These are phyloP conservation scores for Physocladia obscura DNA, from an alignment of 192 early-diverging fungal genomes.

Conservation along the genomic window DNA sequence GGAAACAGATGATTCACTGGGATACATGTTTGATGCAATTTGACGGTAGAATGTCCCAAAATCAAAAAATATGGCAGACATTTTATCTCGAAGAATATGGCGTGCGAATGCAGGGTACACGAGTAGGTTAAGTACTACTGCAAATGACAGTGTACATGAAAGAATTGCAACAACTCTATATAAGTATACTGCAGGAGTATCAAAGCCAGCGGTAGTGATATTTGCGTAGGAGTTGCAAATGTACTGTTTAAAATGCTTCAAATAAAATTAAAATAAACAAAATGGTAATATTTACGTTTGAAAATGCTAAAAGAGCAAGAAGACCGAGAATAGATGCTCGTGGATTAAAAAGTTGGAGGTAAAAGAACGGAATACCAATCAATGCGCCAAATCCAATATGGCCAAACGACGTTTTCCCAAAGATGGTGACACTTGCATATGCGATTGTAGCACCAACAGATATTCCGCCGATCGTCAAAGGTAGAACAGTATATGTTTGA, in stretches of 20 bases:
- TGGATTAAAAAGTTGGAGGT: conserved; percentile 6
- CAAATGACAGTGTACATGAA: conserved; percentile 2
- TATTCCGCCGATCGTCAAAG: conserved; percentile 2
- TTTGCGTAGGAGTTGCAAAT: conserved; percentile 17
- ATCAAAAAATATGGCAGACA: conserved; percentile 4
- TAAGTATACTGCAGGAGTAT: conserved; percentile 9
- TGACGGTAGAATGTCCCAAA: conserved; percentile 17
- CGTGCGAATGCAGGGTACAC: conserved; percentile 23
- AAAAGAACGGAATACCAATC: conserved; percentile 10
- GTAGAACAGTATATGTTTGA: conserved; percentile 19
- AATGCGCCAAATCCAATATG: background rate
- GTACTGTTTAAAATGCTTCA: background rate
- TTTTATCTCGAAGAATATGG: background rate
- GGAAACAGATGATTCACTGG: background rate
- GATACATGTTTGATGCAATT: background rate
- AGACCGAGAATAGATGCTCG: background rate
- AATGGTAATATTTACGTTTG: conserved; percentile 2
- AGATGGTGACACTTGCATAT: conserved; percentile 1
- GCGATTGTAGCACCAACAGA: background rate
- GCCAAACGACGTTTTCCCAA: conserved; percentile 4
- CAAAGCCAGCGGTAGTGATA: conserved; percentile 7
- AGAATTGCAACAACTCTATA: conserved; percentile 6
- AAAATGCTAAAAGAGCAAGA: conserved; percentile 15
- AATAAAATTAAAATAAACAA: background rate
- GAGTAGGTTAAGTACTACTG: conserved; percentile 18